A percentile compares a stretch with the other conserved stretches of the same genome.
Conservation (phyloP, 2,329 filamentous ascomycete genomes). For the Emergomyces pasteurianus region DNA sequence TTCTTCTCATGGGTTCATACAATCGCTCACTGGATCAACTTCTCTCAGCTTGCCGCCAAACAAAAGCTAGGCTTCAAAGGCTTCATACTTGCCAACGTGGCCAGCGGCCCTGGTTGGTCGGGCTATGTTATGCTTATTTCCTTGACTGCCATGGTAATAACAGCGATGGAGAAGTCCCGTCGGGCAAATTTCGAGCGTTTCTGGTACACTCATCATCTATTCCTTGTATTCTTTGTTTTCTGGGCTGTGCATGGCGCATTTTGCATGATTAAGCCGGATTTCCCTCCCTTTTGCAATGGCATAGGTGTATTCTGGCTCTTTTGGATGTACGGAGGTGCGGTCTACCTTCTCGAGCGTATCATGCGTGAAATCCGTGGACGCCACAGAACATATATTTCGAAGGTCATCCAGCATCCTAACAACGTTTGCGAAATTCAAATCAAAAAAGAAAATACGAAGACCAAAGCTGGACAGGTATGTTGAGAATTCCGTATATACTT, state of each 20-base stretch:
- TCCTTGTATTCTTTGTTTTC: slow-evolving; percentile 79
- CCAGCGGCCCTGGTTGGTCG: slow-evolving; percentile 72
- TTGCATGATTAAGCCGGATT: slow-evolving; percentile 81
- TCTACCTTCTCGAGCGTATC: slow-evolving; percentile 68
- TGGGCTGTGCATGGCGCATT: slow-evolving; percentile 84
- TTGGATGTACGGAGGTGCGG: slow-evolving; percentile 74
- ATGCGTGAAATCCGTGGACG: slow-evolving; percentile 66
- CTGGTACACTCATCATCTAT: slow-evolving; percentile 85
- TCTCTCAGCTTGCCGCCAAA: slow-evolving; percentile 62
- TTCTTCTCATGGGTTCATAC: slow-evolving; percentile 83
- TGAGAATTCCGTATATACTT: not conserved
- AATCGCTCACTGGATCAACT: slow-evolving; percentile 78
- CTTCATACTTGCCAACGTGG: slow-evolving; percentile 64
- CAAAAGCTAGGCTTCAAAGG: slow-evolving; percentile 68
- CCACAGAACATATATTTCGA: slow-evolving; percentile 76
- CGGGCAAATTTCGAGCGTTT: slow-evolving; percentile 79
- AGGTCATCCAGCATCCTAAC: slow-evolving; percentile 80
- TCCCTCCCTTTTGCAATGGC: slow-evolving; percentile 57
- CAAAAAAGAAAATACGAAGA: slow-evolving; percentile 79
- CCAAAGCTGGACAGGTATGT: slow-evolving; percentile 54
- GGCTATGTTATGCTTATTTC: slow-evolving; percentile 74
- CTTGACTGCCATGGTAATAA: slow-evolving; percentile 66
- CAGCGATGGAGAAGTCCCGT: slow-evolving; percentile 64
- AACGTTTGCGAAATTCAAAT: slow-evolving; percentile 87
- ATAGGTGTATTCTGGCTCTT: slow-evolving; percentile 81